Percentiles rank a stretch among this genome's conserved stretches.
Conservation (phyloP, 352 stramenopile species). For the Thalassiosira exigua region DNA sequence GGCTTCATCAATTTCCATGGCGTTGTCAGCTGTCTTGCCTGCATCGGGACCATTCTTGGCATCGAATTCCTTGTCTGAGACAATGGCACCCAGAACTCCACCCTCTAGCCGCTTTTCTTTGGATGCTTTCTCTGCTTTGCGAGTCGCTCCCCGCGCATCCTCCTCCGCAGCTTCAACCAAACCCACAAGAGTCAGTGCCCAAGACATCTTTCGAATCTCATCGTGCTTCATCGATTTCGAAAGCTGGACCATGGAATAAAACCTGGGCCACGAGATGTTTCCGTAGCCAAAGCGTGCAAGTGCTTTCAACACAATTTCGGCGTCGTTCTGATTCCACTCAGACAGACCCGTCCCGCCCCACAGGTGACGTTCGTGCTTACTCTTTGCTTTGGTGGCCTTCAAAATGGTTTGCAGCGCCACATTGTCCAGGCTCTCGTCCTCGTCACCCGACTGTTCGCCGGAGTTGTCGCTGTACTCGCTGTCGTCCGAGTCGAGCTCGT, state of each 20-base stretch:
- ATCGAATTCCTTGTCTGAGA: no score
- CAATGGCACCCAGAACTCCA: constrained; percentile 27
- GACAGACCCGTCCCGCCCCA: constrained; percentile 67
- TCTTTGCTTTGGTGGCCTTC: constrained; percentile 47
- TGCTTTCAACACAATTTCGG: constrained; percentile 58
- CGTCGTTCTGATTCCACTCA: constrained; percentile 75
- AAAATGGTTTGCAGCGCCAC: constrained; percentile 41
- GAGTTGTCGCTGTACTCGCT: constrained; percentile 45
- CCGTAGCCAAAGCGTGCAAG: constrained; percentile 70
- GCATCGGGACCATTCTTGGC: constrained; percentile 20
- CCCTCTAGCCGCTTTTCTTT: constrained; percentile 53
- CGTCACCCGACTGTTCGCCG: constrained; percentile 35
- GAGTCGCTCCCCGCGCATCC: constrained; percentile 48
- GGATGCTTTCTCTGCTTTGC: constrained; percentile 47
- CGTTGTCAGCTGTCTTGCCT: neutral
- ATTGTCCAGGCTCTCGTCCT: constrained; percentile 43
- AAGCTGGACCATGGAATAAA: constrained; percentile 42
- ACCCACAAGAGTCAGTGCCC: constrained; percentile 66
- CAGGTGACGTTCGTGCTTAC: constrained; percentile 54
- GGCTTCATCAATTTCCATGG: neutral
- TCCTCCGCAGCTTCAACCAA: constrained; percentile 72
- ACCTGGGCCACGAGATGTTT: constrained; percentile 59
- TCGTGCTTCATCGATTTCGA: constrained; percentile 51
- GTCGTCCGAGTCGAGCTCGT: constrained; percentile 32
- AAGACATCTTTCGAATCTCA: constrained; percentile 78